phyloP scores from a whole-genome alignment of 306 rosid genomes.

The Quercus alba region DNA sequence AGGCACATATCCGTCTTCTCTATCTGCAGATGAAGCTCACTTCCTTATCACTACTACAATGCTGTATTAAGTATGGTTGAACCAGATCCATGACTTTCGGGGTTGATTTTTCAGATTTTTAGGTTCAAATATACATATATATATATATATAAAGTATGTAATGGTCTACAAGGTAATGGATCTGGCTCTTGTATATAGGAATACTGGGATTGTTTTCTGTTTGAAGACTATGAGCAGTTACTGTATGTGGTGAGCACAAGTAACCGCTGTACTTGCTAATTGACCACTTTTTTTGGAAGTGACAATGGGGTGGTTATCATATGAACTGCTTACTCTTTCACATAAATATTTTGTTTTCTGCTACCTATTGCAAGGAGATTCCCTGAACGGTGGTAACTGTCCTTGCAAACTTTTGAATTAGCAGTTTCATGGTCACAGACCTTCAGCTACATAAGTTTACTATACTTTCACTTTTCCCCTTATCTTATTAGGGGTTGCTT shows the following conservation, averaged over 20 bases:
- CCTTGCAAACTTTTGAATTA: constrained; percentile 43
- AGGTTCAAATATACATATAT: neutral
- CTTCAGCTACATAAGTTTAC: constrained; percentile 34
- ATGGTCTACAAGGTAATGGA: constrained; percentile 21
- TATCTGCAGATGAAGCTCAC: constrained; percentile 28
- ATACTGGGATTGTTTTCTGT: constrained; percentile 8
- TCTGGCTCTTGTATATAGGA: constrained; percentile 26
- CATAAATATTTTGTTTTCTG: constrained; percentile 26
- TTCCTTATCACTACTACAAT: constrained; percentile 4
- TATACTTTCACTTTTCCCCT: constrained; percentile 28
- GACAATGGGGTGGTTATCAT: constrained; percentile 33
- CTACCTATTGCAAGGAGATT: constrained; percentile 37
- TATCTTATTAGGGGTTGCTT: constrained; percentile 34
- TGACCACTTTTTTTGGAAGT: constrained; percentile 32
- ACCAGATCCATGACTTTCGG: constrained; percentile 15
- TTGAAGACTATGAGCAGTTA: constrained; percentile 16
- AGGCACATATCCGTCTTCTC: constrained; percentile 19
- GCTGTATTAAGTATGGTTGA: constrained; percentile 22
- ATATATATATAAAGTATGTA: constrained; percentile 7
- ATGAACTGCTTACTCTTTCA: constrained; percentile 31
- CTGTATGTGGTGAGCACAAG: neutral
- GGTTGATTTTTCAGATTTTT: constrained; percentile 14
- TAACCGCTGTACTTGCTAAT: constrained; percentile 23
- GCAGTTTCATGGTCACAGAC: constrained; percentile 42
- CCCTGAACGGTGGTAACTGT: constrained; percentile 48